Percentiles rank a stretch among this genome's conserved stretches.
Conservation (phyloP, 768 basidiomycete species). For the Tulasnella sp. region DNA sequence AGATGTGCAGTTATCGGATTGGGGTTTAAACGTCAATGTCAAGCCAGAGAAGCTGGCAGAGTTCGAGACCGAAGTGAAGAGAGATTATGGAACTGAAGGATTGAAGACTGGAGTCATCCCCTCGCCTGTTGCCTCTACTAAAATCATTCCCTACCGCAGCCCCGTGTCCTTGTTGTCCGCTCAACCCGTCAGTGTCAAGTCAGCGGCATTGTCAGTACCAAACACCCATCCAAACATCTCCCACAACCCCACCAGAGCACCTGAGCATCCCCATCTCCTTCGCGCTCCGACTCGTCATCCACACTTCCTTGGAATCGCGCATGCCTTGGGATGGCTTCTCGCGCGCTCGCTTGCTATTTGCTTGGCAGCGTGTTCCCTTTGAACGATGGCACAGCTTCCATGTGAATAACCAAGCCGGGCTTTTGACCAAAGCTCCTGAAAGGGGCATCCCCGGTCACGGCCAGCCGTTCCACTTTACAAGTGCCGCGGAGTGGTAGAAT, state of each 20-base stretch:
- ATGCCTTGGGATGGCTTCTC: slow-evolving; percentile 19
- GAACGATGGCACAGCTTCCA: neutral
- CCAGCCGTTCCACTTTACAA: neutral
- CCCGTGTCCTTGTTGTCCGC: neutral
- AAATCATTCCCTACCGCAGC: neutral
- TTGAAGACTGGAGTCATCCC: slow-evolving; percentile 12
- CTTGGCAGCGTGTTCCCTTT: neutral
- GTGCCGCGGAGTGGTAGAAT: too few species aligned
- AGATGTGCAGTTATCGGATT: slow-evolving; percentile 93
- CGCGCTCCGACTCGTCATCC: slow-evolving; percentile 29
- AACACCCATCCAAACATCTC: slow-evolving; percentile 21
- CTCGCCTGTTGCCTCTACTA: slow-evolving; percentile 13
- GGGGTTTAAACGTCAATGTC: slow-evolving; percentile 52
- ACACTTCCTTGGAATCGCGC: slow-evolving; percentile 21
- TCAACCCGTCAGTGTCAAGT: neutral
- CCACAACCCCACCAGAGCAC: neutral
- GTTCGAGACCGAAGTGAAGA: slow-evolving; percentile 37
- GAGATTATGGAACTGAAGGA: slow-evolving; percentile 35
- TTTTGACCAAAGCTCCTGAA: neutral
- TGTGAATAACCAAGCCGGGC: slow-evolving; percentile 8
- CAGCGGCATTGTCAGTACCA: neutral
- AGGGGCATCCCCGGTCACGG: neutral
- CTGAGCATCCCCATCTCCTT: slow-evolving; percentile 26
- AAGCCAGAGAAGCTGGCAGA: slow-evolving; percentile 36
- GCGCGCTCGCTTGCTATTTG: neutral